Base-by-base conservation (phyloP, 768 basidiomycete species). In the Boletus pseudopeckii region DNA sequence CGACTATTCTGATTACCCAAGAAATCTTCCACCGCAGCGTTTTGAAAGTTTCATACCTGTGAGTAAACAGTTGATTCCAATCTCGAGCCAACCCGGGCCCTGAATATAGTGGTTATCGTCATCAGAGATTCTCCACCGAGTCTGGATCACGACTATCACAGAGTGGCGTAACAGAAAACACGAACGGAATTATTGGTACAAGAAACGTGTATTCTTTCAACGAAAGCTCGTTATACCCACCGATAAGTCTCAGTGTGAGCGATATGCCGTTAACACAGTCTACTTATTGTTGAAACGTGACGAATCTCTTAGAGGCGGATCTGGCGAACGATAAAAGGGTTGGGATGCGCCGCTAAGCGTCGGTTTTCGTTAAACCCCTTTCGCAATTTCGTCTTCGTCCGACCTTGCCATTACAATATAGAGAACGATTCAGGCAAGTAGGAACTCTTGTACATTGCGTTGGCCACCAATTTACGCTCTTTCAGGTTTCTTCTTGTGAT, bases 41-140 rank as follows among this genome's bases (percentile, higher is more conserved):
- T 50, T 66, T 50, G 58, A 64, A 22, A 68, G 67, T 32, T 68
- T 68, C 17, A 11, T 70, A 3, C 67, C 67, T 1, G 67, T 68
- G 54, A 48, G 68, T 38, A 10, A 22, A 42, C 1, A 7, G 17
- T 22, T 3, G n/a, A 24, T 20, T 22, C n/a, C 11, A 10, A 24
- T 32, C 32, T 37, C 20, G 18, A 43, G 26, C 37, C 33, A 24
- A 9, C 7, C 20, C 6, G 7, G 22, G n/a, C 14, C 36, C 54
- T 48, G n/a, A 48, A 26, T 33, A 13, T 28, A 14, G 20, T 11
- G 38, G 20, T 34, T 22, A 46, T 34, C 48, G 28, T 28, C 9
- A 9, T 28, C 28, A 69, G 67, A 69, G 67, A 52, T 55, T 69
- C 53, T 69, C 67, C 24, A 47, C 45, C 20, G 69, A 69, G 10